Evolutionary conservation across 2,329 filamentous ascomycete genomes (phyloP), one percentile per base, ranked within the genome.

Genomic region (Thyridium curvatum): DNA sequence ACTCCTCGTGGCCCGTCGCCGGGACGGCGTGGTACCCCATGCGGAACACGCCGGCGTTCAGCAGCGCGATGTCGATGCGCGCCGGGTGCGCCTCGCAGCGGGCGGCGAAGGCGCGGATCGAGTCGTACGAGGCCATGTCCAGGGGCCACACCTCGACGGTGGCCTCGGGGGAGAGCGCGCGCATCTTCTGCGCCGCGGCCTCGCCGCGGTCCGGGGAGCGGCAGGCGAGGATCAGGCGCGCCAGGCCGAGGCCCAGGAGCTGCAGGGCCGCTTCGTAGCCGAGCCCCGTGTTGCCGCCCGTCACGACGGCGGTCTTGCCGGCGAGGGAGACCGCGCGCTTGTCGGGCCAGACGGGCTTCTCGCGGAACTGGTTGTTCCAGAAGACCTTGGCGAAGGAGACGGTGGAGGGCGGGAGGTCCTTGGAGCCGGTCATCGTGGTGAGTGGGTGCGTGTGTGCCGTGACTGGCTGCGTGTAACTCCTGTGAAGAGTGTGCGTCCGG

Each of bases 241-340:
- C 36, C 12, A 45, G 37, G 15, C 33, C 31, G 8, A 44, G 36
- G 2, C 26, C 18, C 1, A 49, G 42, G 9, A 49, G 43, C 32
- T 49, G 46, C 2, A 35, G 33, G 4, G 37, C 12, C 4, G 40
- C 30, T 21, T 42, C 39, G 18, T 41, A 34, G n/a, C 45, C 45
- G 9, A 49, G 41, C 17, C 46, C 46, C 12, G n/a, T 12, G 35
- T 41, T 46, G 28, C 36, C 14, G 12, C 44, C 44, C 18, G 44
- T 46, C 10, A 46, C 37, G 14, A 42, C 39, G 16, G 37, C 35
- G 2, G 41, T 43, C 35, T 61, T 35, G 47, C 60, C 28, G 38
- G 35, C 8, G 3, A 43, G 28, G 30, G 31, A n/a, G 8, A n/a
- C n/a, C n/a, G 37, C 35, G 15, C 8, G 8, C 16, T 14, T 16